A percentile compares a stretch with the other conserved stretches of the same genome.
phyloP scores from a whole-genome alignment of 2,329 filamentous ascomycete species.

The Exophiala xenobiotica region DNA sequence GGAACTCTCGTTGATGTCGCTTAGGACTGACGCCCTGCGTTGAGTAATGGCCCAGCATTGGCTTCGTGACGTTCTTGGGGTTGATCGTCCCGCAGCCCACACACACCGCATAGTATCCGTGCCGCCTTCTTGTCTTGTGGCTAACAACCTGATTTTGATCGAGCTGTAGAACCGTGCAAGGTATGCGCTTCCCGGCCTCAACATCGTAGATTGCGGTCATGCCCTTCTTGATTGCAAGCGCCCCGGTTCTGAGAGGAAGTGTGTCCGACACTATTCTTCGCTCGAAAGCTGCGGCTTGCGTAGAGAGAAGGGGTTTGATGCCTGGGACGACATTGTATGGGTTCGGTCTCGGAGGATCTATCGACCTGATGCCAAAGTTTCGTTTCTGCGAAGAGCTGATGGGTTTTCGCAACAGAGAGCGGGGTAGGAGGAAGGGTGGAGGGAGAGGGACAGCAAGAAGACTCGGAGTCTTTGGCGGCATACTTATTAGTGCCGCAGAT shows the following conservation, averaged over 20 bases:
- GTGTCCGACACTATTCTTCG: constrained; percentile 53
- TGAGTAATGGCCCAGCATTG: constrained; percentile 85
- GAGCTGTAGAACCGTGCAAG: constrained; percentile 90
- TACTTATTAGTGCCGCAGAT: too few relatives aligned
- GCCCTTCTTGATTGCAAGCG: constrained; percentile 86
- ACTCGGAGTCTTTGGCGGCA: constrained; percentile 23
- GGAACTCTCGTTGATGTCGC: constrained; percentile 80
- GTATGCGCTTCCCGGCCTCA: constrained; percentile 70
- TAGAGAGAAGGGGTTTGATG: constrained; percentile 52
- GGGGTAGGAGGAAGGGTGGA: constrained; percentile 32
- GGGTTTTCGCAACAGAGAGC: constrained; percentile 26
- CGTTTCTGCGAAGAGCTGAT: constrained; percentile 32
- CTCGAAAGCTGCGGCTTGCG: constrained; percentile 58
- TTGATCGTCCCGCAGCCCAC: constrained; percentile 75
- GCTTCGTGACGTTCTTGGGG: constrained; percentile 73
- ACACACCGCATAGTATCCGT: constrained; percentile 95
- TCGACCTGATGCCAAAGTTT: constrained; percentile 57
- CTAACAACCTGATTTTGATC: constrained; percentile 88
- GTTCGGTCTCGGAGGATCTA: constrained; percentile 50
- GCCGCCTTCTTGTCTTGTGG: constrained; percentile 73
- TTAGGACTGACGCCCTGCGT: constrained; percentile 80
- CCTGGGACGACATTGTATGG: constrained; percentile 55
- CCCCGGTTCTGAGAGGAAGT: constrained; percentile 70
- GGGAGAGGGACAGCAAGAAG: constrained; percentile 26
- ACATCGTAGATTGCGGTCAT: constrained; percentile 88